Base-by-base conservation (phyloP, 2,329 filamentous ascomycete species). In the Stagonosporopsis cucurbitacearum region DNA sequence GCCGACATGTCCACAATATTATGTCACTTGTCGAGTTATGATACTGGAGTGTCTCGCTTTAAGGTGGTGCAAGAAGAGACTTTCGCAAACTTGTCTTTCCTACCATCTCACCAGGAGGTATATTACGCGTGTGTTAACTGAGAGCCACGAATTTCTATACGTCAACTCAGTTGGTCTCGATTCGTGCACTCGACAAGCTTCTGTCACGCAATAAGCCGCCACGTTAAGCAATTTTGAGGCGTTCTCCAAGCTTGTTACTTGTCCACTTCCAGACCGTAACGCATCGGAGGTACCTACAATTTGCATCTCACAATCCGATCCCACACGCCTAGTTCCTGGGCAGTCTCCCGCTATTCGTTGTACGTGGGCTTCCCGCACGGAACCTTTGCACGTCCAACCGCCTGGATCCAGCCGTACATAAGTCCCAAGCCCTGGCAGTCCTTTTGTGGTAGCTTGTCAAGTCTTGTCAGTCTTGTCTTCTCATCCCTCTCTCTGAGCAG, bases 131-230 rank as follows among this genome's bases (percentile, higher is more conserved):
- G 25, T 53, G 26, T 22, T n/a, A 23, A 13, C 44, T 26, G 49
- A 43, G 41, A 50, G 22, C 39, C 47, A 45, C 28, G 44, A 26
- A 42, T 20, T 17, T 30, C 28, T 41, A 46, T 30, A 44, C 33
- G 25, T 47, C 37, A 47, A 33, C 19, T 54, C 22, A 36, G 15
- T 46, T 22, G 44, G 52, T 42, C 41, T 43, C 23, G 39, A 47
- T 49, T 26, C 39, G 39, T 36, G 33, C 25, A 12, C 26, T 4
- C 25, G 33, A 57, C 50, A 49, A 45, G 45, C 47, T 54, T 45
- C 52, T 48, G 56, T 69, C 66, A 69, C 68, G 66, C 68, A 66
- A 72, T 71, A 51, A 49, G 37, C 56, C 58, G 35, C 53, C 47
- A 57, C 40, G 58, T 70, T 54, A 61, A 60, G 65, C 56, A 69